Evolutionary conservation across 345 rosid genomes (phyloP).

Genomic region (Eucalyptus sp.): DNA sequence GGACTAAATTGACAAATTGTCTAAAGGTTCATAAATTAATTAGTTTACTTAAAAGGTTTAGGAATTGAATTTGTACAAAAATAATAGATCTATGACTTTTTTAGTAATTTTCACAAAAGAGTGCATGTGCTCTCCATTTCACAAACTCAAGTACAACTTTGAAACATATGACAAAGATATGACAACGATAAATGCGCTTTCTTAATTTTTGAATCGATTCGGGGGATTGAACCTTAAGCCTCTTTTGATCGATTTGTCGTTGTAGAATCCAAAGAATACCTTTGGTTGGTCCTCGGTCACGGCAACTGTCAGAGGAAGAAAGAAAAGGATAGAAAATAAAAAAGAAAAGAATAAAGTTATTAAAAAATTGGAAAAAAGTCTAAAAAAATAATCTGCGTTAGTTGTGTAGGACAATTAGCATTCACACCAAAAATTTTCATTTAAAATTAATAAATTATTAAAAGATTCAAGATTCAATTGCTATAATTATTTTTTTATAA

Average conservation of each 20-base stretch:
- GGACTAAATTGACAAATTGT: neutral
- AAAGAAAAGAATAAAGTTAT: no score
- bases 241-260: fast-evolving
- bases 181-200: neutral
- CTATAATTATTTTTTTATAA: no score
- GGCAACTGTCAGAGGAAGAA: fast-evolving
- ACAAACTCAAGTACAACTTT: neutral
- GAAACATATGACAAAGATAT: neutral
- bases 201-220: no score
- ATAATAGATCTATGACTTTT: no score
- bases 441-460: no score
- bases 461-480: fast-evolving
- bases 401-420: neutral
- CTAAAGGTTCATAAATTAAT: no score
- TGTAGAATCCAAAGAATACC: neutral
- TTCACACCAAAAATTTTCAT: fast-evolving
- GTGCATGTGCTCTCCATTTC: neutral
- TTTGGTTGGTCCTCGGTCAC: fast-evolving
- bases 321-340: no score
- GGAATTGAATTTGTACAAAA: fast-evolving
- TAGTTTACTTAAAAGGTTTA: no score
- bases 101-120: neutral
- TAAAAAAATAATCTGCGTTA: no score
- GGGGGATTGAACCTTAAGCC: neutral
- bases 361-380: no score